Evolutionary conservation across 2,329 filamentous ascomycete species (phyloP).

Genomic region (Clonostachys chloroleuca): DNA sequence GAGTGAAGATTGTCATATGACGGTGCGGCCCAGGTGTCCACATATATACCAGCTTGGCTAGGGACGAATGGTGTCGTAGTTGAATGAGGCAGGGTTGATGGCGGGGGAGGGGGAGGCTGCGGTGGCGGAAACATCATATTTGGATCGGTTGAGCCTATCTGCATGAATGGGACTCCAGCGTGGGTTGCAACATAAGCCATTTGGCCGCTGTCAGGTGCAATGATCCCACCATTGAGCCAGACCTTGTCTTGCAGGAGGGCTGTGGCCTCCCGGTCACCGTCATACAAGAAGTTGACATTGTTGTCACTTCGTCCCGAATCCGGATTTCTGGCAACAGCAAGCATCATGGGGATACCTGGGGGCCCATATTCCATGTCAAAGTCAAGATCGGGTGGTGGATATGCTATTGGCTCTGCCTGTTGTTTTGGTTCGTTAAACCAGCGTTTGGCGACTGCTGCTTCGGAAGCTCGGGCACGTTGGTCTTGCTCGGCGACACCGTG

Average conservation of each 20-base stretch:
- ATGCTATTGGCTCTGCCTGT: not conserved
- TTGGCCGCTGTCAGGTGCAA: not conserved
- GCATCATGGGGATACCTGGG: slow-evolving; percentile 2
- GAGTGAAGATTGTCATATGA: slow-evolving; percentile 9
- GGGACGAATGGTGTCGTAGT: slow-evolving; percentile 7
- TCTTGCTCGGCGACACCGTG: slow-evolving; percentile 11
- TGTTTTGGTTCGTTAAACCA: slow-evolving; percentile 7
- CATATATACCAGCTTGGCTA: slow-evolving; percentile 11
- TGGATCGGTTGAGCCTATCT: not conserved
- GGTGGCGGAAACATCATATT: slow-evolving; percentile 1
- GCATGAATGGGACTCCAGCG: not conserved
- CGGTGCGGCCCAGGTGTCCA: slow-evolving; percentile 8
- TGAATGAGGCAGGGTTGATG: not conserved
- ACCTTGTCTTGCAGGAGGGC: not conserved
- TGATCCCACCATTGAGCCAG: not conserved
- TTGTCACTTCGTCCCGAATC: not conserved
- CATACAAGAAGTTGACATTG: not conserved
- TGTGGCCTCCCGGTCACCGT: not conserved
- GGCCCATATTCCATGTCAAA: slow-evolving; percentile 4
- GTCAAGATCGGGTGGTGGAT: not conserved
- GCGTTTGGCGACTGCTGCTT: slow-evolving; percentile 12
- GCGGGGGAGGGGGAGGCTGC: not conserved
- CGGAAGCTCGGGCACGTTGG: slow-evolving; percentile 6
- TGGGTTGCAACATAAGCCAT: not conserved
- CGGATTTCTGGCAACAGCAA: not conserved